These are phyloP conservation scores for Cercophora sp. DNA, from an alignment of 495 filamentous ascomycete species.

Conservation along the genomic window DNA sequence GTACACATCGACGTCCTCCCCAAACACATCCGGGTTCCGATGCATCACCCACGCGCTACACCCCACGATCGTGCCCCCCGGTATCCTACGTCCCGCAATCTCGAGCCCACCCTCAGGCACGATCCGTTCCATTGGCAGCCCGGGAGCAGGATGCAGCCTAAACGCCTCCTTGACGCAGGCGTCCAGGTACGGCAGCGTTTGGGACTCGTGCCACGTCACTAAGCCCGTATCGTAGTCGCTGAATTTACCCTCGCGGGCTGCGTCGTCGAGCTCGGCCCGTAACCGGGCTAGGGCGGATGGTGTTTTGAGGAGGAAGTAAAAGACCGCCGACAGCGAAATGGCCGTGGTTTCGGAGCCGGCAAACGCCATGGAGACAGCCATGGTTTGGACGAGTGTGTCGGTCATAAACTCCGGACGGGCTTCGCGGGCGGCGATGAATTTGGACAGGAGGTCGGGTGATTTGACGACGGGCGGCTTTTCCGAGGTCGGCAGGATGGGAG, in stretches of 20 bases:
- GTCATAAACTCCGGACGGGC: slow-evolving; percentile 64
- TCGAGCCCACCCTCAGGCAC: slow-evolving; percentile 54
- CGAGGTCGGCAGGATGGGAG: slow-evolving; percentile 34
- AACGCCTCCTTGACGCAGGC: slow-evolving; percentile 68
- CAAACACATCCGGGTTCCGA: slow-evolving; percentile 54
- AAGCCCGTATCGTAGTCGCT: slow-evolving; percentile 49
- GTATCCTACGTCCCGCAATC: slow-evolving; percentile 51
- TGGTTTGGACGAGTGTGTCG: slow-evolving; percentile 58
- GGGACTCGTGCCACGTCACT: slow-evolving; percentile 57
- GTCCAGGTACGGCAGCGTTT: slow-evolving; percentile 59
- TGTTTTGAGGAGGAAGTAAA: slow-evolving; percentile 61
- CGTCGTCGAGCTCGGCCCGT: slow-evolving; percentile 51
- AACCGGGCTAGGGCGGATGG: slow-evolving; percentile 42
- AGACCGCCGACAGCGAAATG: slow-evolving; percentile 57
- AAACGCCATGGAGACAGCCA: slow-evolving; percentile 63
- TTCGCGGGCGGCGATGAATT: slow-evolving; percentile 55
- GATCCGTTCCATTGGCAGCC: slow-evolving; percentile 59
- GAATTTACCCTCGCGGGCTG: slow-evolving; percentile 44
- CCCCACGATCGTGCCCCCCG: slow-evolving; percentile 62
- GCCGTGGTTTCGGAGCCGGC: slow-evolving; percentile 62
- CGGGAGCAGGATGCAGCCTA: slow-evolving; percentile 60
- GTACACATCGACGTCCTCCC: slow-evolving; percentile 53
- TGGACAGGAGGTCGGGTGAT: slow-evolving; percentile 58
- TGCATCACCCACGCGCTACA: slow-evolving; percentile 62
- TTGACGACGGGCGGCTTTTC: slow-evolving; percentile 37